Evolutionary conservation across 2,329 filamentous ascomycete species (phyloP).

Genomic region (Alternaria triticina): DNA sequence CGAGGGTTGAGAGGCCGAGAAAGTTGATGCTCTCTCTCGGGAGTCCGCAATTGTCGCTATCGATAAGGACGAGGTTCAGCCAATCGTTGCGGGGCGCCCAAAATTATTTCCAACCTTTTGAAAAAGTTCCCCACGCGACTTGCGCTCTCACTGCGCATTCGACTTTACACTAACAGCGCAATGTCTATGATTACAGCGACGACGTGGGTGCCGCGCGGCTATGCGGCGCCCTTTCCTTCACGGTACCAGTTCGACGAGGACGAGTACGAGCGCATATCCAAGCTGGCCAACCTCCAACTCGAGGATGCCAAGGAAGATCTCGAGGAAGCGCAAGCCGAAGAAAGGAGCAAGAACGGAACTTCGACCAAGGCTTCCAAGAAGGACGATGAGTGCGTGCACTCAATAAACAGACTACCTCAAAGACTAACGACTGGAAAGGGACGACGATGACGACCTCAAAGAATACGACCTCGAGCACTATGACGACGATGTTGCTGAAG

Average conservation of each 20-base stretch:
- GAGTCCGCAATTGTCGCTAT: constrained; percentile 28
- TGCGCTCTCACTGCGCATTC: constrained; percentile 16
- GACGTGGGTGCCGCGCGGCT: constrained; percentile 60
- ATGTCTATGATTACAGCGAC: constrained; percentile 65
- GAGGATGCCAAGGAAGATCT: constrained; percentile 88
- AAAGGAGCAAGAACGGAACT: constrained; percentile 41
- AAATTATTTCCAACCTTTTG: constrained; percentile 21
- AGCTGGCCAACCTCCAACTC: constrained; percentile 68
- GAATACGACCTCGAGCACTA: constrained; percentile 98
- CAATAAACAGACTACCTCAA: background rate
- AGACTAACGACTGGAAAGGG: constrained; percentile 33
- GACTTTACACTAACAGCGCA: constrained; percentile 16
- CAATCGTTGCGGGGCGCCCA: constrained; percentile 23
- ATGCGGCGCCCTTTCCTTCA: constrained; percentile 57
- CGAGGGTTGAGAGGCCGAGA: background rate
- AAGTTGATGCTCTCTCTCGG: constrained; percentile 19
- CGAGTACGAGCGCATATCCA: constrained; percentile 58
- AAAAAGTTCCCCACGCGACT: constrained; percentile 18
- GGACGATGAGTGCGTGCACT: constrained; percentile 27
- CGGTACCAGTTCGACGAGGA: constrained; percentile 60
- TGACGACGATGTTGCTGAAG: constrained; percentile 79
- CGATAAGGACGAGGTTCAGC: constrained; percentile 27
- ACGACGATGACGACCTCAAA: constrained; percentile 81
- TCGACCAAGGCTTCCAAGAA: constrained; percentile 25
- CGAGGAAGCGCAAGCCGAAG: constrained; percentile 62